Base-by-base conservation (phyloP, 306 rosid genomes). In the Dryas octopetala region DNA sequence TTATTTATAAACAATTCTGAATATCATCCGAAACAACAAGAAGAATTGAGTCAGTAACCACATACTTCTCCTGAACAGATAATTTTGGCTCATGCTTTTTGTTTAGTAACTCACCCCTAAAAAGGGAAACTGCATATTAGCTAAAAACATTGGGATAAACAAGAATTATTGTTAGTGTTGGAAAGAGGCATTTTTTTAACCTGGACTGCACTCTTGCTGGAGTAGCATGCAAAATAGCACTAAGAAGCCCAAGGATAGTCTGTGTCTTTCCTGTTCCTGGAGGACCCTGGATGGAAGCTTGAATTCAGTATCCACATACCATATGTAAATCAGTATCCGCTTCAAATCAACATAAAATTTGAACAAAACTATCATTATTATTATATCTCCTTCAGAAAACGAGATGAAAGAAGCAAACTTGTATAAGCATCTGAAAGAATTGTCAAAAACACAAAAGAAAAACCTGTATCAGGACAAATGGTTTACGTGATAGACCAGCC, bases 231-330 rank as follows among this genome's bases (percentile, higher is more conserved):
- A 94, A 87, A 85, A 94, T 91, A 75, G 93, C 86, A 66, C 98
- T 94, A 44, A 94, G 93, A 85, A 94, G 84, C 78, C 92, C 98
- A 78, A 94, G 96, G 78, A 90, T 91, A 76, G 98, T 90, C 74
- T 94, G 96, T 72, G 98, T 94, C 85, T 94, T 94, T 76, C 97
- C 98, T 67, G 98, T 94, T 76, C 98, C 97, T 80, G 98, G 98
- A 81, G 98, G 98, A 9, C 98, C 98, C 98, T 94, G 82, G 75
- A 86, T 83, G 81, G 54, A 75, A 71, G 71, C 62, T 60, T 62
- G 59, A 53, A 73, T 68, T 88, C 83, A 89, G 62, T 13, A 74
- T 74, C 75, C 68, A 47, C 53, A 40, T 68, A 23, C 63, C 23
- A 61, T 55, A 47, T 14, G 19, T 60, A 50, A 50, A 60, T 49